Evolutionary conservation across 192 early-diverging fungal species (phyloP).

Genomic region (Coemansia sp.): DNA sequence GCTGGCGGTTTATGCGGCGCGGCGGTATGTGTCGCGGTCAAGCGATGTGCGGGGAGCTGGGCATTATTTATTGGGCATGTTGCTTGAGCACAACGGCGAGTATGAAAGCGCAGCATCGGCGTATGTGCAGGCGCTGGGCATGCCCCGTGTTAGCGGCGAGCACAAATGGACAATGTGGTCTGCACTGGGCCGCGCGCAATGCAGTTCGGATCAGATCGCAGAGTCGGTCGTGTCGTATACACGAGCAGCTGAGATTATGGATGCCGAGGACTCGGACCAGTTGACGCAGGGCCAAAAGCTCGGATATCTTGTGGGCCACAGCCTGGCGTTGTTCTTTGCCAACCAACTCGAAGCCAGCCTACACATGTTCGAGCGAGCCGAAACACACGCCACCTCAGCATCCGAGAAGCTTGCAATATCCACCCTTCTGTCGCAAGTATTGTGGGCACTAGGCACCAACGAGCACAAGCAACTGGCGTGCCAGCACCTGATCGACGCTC

Average conservation of each 20-base stretch:
- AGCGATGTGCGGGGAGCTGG: slow-evolving; percentile 24
- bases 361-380: slow-evolving; percentile 67
- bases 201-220: slow-evolving; percentile 58
- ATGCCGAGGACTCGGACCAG: neutral
- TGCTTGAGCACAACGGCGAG: slow-evolving; percentile 72
- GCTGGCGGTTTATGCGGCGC: slow-evolving; percentile 38
- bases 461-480: slow-evolving; percentile 77
- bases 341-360: slow-evolving; percentile 66
- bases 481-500: slow-evolving; percentile 65
- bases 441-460: slow-evolving; percentile 82
- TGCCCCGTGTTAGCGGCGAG: slow-evolving; percentile 1
- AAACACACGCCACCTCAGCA: slow-evolving; percentile 51
- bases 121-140: slow-evolving; percentile 53
- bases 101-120: slow-evolving; percentile 64
- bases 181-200: slow-evolving; percentile 69
- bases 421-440: slow-evolving; percentile 77
- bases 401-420: slow-evolving; percentile 62
- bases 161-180: slow-evolving; percentile 55
- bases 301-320: slow-evolving; percentile 55
- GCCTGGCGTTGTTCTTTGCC: slow-evolving; percentile 75
- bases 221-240: slow-evolving; percentile 60
- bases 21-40: slow-evolving; percentile 27
- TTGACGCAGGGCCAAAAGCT: neutral
- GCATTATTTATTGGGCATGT: slow-evolving; percentile 60
- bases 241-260: slow-evolving; percentile 18